Evolutionary conservation across 192 early-diverging fungal species (phyloP), one percentile per base, ranked within the genome.

Genomic region (Mortierella antarctica): DNA sequence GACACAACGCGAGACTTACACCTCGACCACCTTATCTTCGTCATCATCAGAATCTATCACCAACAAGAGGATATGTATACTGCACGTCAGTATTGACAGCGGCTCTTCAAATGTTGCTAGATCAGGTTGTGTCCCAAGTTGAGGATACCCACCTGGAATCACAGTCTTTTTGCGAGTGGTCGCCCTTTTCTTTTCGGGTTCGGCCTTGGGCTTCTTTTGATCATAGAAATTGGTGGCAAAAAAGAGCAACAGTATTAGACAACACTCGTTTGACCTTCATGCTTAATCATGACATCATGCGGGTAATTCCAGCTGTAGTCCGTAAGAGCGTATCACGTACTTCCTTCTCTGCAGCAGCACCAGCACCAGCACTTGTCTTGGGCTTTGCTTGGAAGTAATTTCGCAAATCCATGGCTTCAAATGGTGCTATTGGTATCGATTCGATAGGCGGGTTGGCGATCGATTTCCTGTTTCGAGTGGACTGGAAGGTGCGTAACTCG

Each of bases 161-260:
- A 72, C 40, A 9, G 54, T 71, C 57, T 72, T 80, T 42, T 53
- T 80, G 50, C 77, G 62, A 1, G 70, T 17, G 0, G 45, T n/a
- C 12, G 54, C 11, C 17, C 52, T 46, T n/a, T 72, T 71, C 60
- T 72, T 79, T 39, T 71, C 76, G 10, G 76, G 76, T 21, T 51
- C 76, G 2, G 67, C 40, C 20, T 54, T 70, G 0, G 67, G 45
- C 40, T 70, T 65, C 62, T 72, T 23, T 56, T 15, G 7, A 31
- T 15, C 15, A 44, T 6, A 4, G 67, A 67, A 67, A 55, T 80
- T 80, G 77, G 77, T 80, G 77, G 77, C 77, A 80, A 80, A 80
- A 52, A 4, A 2, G 65, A 49, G 49, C 77, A 67, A 71, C 20
- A 71, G 17, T n/a, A 17, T 44, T 8, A 65, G 57, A n/a, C 11